Conservation (phyloP, 2,329 filamentous ascomycete species). For the Penicillium sp. region DNA sequence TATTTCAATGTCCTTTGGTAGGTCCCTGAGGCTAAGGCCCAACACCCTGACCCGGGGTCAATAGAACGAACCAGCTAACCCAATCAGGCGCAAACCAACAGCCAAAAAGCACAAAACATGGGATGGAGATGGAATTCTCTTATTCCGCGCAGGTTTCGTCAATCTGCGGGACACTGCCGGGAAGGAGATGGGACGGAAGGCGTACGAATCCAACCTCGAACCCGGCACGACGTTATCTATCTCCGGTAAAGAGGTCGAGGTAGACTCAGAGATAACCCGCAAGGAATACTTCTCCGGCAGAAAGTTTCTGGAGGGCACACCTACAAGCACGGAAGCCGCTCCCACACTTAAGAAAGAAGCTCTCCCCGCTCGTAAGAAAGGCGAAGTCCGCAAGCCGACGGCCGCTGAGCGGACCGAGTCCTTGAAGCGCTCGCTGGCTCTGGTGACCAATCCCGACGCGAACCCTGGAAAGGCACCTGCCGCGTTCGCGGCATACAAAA, state of each 20-base stretch:
- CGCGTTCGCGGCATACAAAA: slow-evolving; percentile 56
- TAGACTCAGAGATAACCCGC: slow-evolving; percentile 60
- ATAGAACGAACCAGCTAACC: slow-evolving; percentile 6
- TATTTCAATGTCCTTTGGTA: slow-evolving; percentile 51
- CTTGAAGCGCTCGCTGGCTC: slow-evolving; percentile 13
- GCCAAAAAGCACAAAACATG: slow-evolving; percentile 73
- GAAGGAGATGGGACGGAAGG: slow-evolving; percentile 58
- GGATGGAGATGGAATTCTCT: slow-evolving; percentile 68
- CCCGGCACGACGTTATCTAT: slow-evolving; percentile 60
- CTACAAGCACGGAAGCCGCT: slow-evolving; percentile 13
- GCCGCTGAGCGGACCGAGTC: slow-evolving; percentile 10
- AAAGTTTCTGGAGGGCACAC: slow-evolving; percentile 20
- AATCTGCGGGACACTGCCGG: slow-evolving; percentile 61
- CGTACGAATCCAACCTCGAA: slow-evolving; percentile 55
- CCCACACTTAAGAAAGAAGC: slow-evolving; percentile 18
- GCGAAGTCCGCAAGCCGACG: slow-evolving; percentile 8
- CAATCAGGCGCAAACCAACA: slow-evolving; percentile 61
- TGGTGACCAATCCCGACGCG: slow-evolving; percentile 38
- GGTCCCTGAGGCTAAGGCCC: not conserved
- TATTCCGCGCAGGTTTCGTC: slow-evolving; percentile 55
- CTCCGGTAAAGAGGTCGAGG: slow-evolving; percentile 64
- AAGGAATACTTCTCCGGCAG: slow-evolving; percentile 52
- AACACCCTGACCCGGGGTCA: not conserved
- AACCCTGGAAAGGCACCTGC: slow-evolving; percentile 42
- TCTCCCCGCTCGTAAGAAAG: slow-evolving; percentile 17